These are phyloP conservation scores for Suillus bovinus DNA, from an alignment of 768 basidiomycete genomes.

Conservation along the genomic window DNA sequence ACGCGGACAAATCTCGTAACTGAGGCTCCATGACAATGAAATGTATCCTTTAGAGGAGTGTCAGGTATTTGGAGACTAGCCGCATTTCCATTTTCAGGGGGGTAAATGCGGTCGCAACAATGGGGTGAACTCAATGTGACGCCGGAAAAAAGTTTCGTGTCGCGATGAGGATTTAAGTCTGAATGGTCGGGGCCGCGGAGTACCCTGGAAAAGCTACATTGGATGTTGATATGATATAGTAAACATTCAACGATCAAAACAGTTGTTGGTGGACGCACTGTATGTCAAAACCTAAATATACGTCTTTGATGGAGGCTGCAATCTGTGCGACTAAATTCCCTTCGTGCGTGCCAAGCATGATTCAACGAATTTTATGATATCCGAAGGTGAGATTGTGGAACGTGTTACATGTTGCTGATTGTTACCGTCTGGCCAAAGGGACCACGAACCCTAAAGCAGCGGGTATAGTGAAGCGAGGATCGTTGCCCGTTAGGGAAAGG, in stretches of 20 bases:
- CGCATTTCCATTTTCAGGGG: constrained; percentile 12
- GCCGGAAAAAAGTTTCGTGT: constrained; percentile 3
- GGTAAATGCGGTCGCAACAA: constrained; percentile 4
- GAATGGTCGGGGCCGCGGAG: constrained; percentile 2
- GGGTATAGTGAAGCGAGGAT: constrained; percentile 27
- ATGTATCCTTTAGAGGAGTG: background rate
- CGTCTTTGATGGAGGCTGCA: background rate
- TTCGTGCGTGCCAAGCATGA: background rate
- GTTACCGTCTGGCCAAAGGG: constrained; percentile 12
- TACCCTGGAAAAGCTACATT: background rate
- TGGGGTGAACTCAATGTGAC: background rate
- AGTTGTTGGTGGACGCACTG: background rate
- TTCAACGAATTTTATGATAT: background rate
- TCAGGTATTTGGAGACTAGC: background rate
- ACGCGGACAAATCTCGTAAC: constrained; percentile 13
- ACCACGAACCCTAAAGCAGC: constrained; percentile 31
- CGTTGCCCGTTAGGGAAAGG: constrained; percentile 24
- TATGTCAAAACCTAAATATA: background rate
- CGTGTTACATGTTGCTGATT: background rate
- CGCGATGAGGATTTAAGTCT: background rate
- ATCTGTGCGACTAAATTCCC: background rate
- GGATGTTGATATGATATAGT: background rate
- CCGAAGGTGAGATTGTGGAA: no score
- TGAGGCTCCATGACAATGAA: constrained; percentile 2
- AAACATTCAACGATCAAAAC: background rate